A percentile compares a stretch with the other conserved stretches of the same genome.
These are phyloP conservation scores for Prunus persica DNA, from an alignment of 306 rosid genomes.

Conservation along the genomic window DNA sequence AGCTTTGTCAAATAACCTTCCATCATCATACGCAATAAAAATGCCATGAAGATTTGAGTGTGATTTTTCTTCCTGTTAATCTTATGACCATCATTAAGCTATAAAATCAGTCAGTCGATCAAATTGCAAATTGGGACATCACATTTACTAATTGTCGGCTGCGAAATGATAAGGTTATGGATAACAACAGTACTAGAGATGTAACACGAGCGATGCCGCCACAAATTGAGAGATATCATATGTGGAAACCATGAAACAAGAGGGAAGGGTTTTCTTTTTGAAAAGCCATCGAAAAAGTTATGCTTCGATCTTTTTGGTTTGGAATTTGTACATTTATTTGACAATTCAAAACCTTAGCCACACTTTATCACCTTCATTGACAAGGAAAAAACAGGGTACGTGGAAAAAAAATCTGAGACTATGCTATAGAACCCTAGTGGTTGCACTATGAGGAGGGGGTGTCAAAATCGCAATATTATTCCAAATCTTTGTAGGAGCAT, in stretches of 20 bases:
- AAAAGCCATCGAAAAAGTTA: neutral
- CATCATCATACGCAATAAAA: neutral
- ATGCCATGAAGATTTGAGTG: too few species aligned
- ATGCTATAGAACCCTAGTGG: neutral
- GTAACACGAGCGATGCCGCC: constrained; percentile 2
- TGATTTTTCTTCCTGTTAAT: too few species aligned
- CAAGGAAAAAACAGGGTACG: neutral
- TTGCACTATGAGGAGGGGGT: neutral
- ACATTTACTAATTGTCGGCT: constrained; percentile 9
- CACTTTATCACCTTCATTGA: constrained; percentile 7
- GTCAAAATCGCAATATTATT: constrained; percentile 30
- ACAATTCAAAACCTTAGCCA: constrained; percentile 11
- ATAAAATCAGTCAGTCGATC: neutral
- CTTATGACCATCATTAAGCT: neutral
- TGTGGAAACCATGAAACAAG: neutral
- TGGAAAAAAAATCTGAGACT: constrained; percentile 13
- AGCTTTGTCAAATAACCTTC: neutral
- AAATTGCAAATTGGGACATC: neutral
- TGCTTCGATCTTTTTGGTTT: neutral
- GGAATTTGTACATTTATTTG: neutral
- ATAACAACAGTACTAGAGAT: neutral
- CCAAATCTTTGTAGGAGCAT: constrained; percentile 9
- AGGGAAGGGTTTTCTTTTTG: neutral
- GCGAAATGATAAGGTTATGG: constrained; percentile 17
- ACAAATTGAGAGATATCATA: neutral